These are phyloP conservation scores for Aureobasidium sp. DNA, from an alignment of 2,329 filamentous ascomycete genomes.

Conservation along the genomic window DNA sequence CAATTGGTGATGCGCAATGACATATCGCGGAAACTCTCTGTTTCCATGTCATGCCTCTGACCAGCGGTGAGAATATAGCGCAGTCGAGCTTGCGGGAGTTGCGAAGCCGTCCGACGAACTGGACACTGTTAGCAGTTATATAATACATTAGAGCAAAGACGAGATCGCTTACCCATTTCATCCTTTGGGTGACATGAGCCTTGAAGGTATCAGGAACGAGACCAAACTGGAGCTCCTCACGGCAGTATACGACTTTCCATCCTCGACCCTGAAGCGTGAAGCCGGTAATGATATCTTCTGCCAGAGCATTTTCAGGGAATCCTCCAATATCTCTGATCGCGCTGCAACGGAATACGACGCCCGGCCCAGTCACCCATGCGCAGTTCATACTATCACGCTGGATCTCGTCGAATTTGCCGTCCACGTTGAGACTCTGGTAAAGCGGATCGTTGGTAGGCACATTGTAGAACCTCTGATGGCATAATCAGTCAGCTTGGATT, in stretches of 20 bases:
- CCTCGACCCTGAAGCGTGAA: constrained; percentile 65
- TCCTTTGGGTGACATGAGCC: constrained; percentile 65
- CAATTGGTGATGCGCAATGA: constrained; percentile 5
- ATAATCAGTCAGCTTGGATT: background rate
- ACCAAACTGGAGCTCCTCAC: constrained; percentile 67
- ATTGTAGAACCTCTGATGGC: constrained; percentile 67
- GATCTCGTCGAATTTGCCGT: constrained; percentile 59
- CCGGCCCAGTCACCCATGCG: constrained; percentile 70
- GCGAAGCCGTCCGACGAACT: constrained; percentile 13
- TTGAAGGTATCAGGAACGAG: constrained; percentile 64
- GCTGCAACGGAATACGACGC: constrained; percentile 65
- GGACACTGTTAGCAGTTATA: background rate
- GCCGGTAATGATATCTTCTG: constrained; percentile 68
- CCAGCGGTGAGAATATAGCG: background rate
- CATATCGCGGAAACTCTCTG: constrained; percentile 12
- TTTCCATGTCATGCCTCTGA: constrained; percentile 11
- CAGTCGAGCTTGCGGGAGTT: constrained; percentile 14
- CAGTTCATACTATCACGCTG: constrained; percentile 54
- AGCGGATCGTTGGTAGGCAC: constrained; percentile 65
- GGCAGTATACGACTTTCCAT: constrained; percentile 68
- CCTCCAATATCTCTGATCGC: constrained; percentile 68
- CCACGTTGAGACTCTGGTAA: constrained; percentile 64
- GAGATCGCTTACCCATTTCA: constrained; percentile 49
- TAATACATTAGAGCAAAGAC: background rate
- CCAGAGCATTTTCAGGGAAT: constrained; percentile 66